Base-by-base conservation (phyloP, 106 monocot genomes). In the Triglochin maritima region DNA sequence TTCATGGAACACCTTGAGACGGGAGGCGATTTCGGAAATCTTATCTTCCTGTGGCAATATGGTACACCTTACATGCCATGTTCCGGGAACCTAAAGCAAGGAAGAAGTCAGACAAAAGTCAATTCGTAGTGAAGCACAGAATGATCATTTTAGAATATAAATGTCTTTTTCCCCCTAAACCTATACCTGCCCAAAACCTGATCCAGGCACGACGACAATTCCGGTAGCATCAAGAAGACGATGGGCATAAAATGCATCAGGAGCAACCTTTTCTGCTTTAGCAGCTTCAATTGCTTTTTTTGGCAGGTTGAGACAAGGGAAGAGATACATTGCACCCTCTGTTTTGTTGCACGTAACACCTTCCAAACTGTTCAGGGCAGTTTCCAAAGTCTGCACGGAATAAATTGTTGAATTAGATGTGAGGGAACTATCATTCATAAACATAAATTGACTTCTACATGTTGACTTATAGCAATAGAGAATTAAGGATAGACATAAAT, bases 301-400 rank as follows among this genome's bases (percentile, higher is more conserved):
- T 47, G 85, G 85, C 5, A 93, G 72, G 46, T 15, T 63, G 61
- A 93, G 59, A 6, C 72, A 77, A 3, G 92, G 92, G 73, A 93
- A 93, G 17, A 93, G 83, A 61, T 93, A 93, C 92, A 93, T 93
- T 45, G 92, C 92, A 67, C 92, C 92, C 67, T 93, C 92, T 3
- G 92, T 72, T 60, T 86, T 88, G 68, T 93, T 93, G 75, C 92
- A 93, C 9, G 83, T 81, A 12, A 93, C 82, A 16, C 88, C 85
- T 72, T 88, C 88, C 63, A 93, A 81, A 50, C 65, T 78, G 67
- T 88, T 93, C 72, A 93, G 86, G 50, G 92, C 92, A 67, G 76
- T 79, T 72, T 93, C 92, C 44, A 93, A 67, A 15, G 85, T 77
- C 92, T 93, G 62, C 10, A 59, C 41, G 14, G 6, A 68, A 47